A percentile compares a stretch with the other conserved stretches of the same genome.
These are phyloP conservation scores for Pseudogymnoascus sp. DNA, from an alignment of 2,329 filamentous ascomycete genomes.

Conservation along the genomic window DNA sequence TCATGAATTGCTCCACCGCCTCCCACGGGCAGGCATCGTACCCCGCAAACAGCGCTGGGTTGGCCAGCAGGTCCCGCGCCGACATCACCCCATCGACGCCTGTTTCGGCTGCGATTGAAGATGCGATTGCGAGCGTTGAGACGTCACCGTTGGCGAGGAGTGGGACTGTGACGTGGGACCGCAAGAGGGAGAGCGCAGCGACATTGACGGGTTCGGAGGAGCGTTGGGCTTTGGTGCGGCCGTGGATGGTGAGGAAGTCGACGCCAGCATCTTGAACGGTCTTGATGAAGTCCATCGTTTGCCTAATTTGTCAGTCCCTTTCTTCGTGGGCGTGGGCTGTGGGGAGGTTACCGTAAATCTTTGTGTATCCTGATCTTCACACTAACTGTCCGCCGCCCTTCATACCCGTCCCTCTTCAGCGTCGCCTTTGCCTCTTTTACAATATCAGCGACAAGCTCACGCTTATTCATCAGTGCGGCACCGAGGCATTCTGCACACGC, in stretches of 20 bases:
- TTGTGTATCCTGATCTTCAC: slow-evolving; percentile 64
- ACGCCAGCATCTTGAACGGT: slow-evolving; percentile 52
- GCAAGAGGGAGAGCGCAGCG: slow-evolving; percentile 44
- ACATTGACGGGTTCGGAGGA: slow-evolving; percentile 54
- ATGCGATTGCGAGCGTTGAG: slow-evolving; percentile 41
- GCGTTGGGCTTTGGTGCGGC: slow-evolving; percentile 53
- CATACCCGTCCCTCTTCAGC: slow-evolving; percentile 47
- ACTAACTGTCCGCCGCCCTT: slow-evolving; percentile 45
- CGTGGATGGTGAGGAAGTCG: slow-evolving; percentile 65
- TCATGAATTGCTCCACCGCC: slow-evolving; percentile 56
- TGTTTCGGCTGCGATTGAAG: slow-evolving; percentile 30
- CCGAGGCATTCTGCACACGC: slow-evolving; percentile 61
- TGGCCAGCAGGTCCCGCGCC: slow-evolving; percentile 58
- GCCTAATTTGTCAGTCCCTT: neutral
- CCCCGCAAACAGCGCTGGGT: slow-evolving; percentile 57
- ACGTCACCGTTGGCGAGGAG: slow-evolving; percentile 64
- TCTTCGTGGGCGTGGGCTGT: neutral
- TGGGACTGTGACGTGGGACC: slow-evolving; percentile 47
- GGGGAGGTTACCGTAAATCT: slow-evolving; percentile 43
- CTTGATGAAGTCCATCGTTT: slow-evolving; percentile 53
- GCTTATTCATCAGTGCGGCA: slow-evolving; percentile 59
- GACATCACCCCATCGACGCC: slow-evolving; percentile 60
- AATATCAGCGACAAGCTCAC: slow-evolving; percentile 60
- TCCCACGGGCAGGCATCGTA: slow-evolving; percentile 51
- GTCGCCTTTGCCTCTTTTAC: slow-evolving; percentile 48